Evolutionary conservation across 805 yeast genomes (phyloP).

Genomic region (Metschnikowia baotianmanensis): DNA sequence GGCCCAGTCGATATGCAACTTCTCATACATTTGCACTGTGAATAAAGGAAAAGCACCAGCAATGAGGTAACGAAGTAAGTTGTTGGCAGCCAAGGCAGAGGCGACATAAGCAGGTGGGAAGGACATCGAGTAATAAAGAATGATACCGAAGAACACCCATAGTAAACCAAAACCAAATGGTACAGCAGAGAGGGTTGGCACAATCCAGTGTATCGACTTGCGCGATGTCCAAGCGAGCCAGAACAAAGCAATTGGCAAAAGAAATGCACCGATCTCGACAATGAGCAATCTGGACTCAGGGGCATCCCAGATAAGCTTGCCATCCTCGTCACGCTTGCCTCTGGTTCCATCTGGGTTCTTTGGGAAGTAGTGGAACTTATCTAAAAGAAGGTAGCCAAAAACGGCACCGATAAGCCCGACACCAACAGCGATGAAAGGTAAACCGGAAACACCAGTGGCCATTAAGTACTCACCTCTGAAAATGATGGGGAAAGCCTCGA

Average conservation of each 20-base stretch:
- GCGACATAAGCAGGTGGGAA: constrained; percentile 79
- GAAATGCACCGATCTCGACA: constrained; percentile 65
- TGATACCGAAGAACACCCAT: constrained; percentile 65
- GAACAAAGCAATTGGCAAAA: constrained; percentile 65
- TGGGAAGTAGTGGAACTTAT: constrained; percentile 49
- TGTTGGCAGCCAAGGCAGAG: constrained; percentile 88
- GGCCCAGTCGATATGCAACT: constrained; percentile 78
- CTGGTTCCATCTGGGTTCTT: constrained; percentile 61
- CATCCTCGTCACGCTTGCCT: constrained; percentile 53
- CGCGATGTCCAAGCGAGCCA: constrained; percentile 83
- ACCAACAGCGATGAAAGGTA: constrained; percentile 71
- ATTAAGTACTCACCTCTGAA: constrained; percentile 63
- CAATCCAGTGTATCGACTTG: constrained; percentile 66
- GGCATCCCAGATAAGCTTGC: constrained; percentile 50
- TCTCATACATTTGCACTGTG: constrained; percentile 78
- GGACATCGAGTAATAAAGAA: constrained; percentile 65
- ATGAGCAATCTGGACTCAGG: constrained; percentile 63
- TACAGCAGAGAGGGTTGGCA: constrained; percentile 71
- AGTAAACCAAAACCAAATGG: constrained; percentile 76
- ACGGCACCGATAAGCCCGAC: constrained; percentile 62
- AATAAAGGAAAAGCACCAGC: constrained; percentile 84
- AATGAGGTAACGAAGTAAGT: constrained; percentile 67
- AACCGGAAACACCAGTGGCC: constrained; percentile 61
- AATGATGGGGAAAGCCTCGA: constrained; percentile 75
- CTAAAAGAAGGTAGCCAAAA: constrained; percentile 46